Percentiles rank a stretch among this genome's conserved stretches.
These are phyloP conservation scores for Fusarium marasasianum DNA, from an alignment of 2,329 filamentous ascomycete genomes.

Conservation along the genomic window DNA sequence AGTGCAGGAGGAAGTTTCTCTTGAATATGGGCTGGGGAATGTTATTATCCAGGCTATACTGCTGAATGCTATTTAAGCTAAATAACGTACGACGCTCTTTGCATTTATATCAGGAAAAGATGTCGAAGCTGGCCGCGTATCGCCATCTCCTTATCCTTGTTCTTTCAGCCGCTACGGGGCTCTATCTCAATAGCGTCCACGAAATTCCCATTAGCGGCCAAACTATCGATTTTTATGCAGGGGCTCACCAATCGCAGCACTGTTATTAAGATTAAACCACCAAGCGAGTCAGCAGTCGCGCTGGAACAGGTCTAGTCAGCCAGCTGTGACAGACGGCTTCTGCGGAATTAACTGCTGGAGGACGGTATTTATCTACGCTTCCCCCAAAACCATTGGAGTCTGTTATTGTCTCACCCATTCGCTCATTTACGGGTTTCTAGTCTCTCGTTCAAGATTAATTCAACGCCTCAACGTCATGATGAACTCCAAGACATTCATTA, in stretches of 20 bases:
- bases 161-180: neutral
- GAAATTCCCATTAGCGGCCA: neutral
- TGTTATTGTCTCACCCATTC: neutral
- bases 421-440: neutral
- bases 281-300: accelerated
- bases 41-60: too few relatives aligned
- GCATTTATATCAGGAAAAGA: neutral
- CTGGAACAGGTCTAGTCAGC: neutral
- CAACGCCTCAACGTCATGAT: neutral
- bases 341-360: neutral
- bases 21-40: too few relatives aligned
- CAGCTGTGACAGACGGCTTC: neutral
- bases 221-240: neutral
- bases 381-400: too few relatives aligned
- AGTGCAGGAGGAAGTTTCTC: accelerated
- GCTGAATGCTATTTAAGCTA: too few relatives aligned
- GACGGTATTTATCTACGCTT: neutral
- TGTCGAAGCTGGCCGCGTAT: neutral
- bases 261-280: neutral
- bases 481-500: neutral
- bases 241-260: neutral
- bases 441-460: neutral
- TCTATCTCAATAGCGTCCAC: neutral
- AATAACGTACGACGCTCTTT: too few relatives aligned
- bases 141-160: accelerated